phyloP scores from a whole-genome alignment of 257 asterid species.

The Solanum phureja region DNA sequence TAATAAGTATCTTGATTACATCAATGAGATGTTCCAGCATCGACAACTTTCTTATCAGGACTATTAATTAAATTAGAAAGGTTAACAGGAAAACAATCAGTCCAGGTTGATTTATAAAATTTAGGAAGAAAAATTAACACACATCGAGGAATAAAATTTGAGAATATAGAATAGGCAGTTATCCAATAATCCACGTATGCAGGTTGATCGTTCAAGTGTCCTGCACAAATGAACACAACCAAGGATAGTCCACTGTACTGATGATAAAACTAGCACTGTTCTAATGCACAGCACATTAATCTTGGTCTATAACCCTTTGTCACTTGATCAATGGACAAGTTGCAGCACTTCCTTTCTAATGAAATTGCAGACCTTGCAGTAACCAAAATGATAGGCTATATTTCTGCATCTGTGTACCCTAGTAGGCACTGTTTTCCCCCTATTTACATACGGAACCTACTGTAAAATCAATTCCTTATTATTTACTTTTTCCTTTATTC shows the following conservation, averaged over 20 bases:
- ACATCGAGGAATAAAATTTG: neutral
- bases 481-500: neutral
- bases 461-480: neutral
- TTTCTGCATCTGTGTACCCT: neutral
- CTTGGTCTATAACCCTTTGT: neutral
- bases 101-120: neutral
- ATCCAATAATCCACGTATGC: neutral
- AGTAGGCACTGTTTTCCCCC: neutral
- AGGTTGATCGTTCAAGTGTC: neutral
- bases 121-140: neutral
- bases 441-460: neutral
- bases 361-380: neutral
- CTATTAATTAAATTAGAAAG: neutral
- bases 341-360: neutral
- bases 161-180: neutral
- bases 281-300: neutral
- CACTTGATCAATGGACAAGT: neutral
- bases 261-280: neutral
- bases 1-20: slow-evolving; percentile 6
- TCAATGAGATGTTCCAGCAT: neutral
- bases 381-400: neutral
- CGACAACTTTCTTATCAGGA: neutral
- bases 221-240: neutral
- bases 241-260: neutral
- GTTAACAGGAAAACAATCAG: neutral